phyloP scores from a whole-genome alignment of 805 yeast genomes.

The Candida xyloterini region DNA sequence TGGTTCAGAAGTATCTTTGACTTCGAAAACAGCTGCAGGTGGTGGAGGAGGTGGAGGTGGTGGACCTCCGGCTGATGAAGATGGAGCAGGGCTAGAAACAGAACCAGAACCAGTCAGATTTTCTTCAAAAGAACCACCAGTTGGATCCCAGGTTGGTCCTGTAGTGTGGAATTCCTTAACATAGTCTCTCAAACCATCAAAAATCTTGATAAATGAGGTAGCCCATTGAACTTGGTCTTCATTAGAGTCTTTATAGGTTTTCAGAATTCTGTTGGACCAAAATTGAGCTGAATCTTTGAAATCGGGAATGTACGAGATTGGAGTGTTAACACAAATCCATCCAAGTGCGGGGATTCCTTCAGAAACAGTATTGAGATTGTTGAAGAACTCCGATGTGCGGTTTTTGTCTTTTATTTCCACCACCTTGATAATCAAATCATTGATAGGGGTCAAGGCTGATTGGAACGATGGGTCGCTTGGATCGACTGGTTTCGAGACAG shows the following conservation, averaged over 20 bases:
- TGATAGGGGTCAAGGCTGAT: constrained; percentile 65
- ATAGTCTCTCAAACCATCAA: constrained; percentile 68
- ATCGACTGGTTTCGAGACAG: constrained; percentile 64
- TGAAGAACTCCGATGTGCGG: constrained; percentile 60
- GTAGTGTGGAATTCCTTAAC: constrained; percentile 76
- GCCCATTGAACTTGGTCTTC: constrained; percentile 80
- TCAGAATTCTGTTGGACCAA: constrained; percentile 88
- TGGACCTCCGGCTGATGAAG: constrained; percentile 39
- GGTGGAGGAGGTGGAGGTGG: constrained; percentile 91
- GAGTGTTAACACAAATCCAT: constrained; percentile 80
- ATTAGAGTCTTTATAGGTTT: constrained; percentile 75
- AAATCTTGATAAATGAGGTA: constrained; percentile 54
- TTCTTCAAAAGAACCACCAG: constrained; percentile 57
- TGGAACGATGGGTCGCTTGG: constrained; percentile 49
- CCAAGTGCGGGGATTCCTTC: constrained; percentile 91
- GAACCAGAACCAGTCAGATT: constrained; percentile 32
- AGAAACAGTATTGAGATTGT: constrained; percentile 76
- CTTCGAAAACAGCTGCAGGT: constrained; percentile 77
- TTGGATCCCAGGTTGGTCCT: constrained; percentile 78
- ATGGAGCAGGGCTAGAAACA: constrained; percentile 23
- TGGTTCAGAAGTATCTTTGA: constrained; percentile 44
- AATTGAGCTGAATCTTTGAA: constrained; percentile 89
- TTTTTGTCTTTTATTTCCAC: constrained; percentile 69
- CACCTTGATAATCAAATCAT: constrained; percentile 54
- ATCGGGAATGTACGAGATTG: constrained; percentile 73